Conservation (phyloP, 2,329 filamentous ascomycete genomes). For the Magnaporthiopsis rhizophila region DNA sequence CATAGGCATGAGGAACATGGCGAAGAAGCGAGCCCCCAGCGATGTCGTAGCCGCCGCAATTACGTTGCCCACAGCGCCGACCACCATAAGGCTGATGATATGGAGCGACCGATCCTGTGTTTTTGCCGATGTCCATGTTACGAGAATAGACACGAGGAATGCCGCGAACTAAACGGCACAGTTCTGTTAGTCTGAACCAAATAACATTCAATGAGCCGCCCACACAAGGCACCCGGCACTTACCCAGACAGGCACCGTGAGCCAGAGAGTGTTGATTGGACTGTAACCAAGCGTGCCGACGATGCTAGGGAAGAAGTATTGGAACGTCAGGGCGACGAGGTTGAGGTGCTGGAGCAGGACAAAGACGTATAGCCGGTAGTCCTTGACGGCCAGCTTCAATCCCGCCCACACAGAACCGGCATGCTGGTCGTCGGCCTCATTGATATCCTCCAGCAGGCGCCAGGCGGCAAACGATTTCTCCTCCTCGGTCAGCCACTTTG, state of each 20-base stretch:
- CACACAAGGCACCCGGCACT: conserved; percentile 8
- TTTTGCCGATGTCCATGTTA: conserved; percentile 46
- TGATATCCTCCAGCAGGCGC: conserved; percentile 14
- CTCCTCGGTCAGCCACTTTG: conserved; percentile 13
- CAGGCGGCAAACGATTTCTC: conserved; percentile 14
- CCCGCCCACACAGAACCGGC: conserved; percentile 14
- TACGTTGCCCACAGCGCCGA: conserved; percentile 45
- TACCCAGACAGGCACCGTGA: conserved; percentile 52
- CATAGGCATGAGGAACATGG: conserved; percentile 55
- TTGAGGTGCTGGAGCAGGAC: conserved; percentile 45
- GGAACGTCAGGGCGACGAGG: conserved; percentile 46
- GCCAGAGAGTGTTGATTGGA: conserved; percentile 43
- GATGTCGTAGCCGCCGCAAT: conserved; percentile 44
- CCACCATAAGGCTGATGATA: conserved; percentile 42
- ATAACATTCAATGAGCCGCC: background rate
- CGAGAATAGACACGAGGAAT: conserved; percentile 43
- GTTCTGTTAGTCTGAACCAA: background rate
- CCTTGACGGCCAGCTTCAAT: conserved; percentile 19
- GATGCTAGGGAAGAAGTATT: conserved; percentile 59
- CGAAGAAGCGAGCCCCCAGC: conserved; percentile 48
- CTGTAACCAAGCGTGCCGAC: conserved; percentile 52
- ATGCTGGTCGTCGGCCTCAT: conserved; percentile 16
- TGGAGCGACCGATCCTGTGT: conserved; percentile 49
- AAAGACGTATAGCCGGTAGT: conserved; percentile 41
- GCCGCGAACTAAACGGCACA: conserved; percentile 31